These are phyloP conservation scores for Erigeron philadelphicus DNA, from an alignment of 140 eudicot genomes.

Conservation along the genomic window DNA sequence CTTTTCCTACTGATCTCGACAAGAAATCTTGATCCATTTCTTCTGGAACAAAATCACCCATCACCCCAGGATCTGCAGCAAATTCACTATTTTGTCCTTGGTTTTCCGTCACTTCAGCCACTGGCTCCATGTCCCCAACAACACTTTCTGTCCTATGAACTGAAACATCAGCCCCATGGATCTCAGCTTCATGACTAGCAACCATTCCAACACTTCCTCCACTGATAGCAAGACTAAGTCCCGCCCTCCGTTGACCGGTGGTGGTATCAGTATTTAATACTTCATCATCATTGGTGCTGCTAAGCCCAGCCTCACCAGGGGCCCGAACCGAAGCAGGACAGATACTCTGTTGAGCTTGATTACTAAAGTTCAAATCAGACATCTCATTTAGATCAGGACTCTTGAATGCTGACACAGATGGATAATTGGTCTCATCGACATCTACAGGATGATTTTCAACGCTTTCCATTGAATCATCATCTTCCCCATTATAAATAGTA, in stretches of 20 bases:
- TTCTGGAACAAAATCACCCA: constrained; percentile 44
- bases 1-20: constrained; percentile 37
- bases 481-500: constrained; percentile 45
- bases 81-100: constrained; percentile 76
- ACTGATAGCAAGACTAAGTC: constrained; percentile 63
- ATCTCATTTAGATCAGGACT: constrained; percentile 47
- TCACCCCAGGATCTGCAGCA: constrained; percentile 10
- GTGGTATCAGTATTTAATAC: constrained; percentile 60
- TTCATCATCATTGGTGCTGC: constrained; percentile 81
- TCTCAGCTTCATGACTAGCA: constrained; percentile 94
- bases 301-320: constrained; percentile 62
- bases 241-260: constrained; percentile 53
- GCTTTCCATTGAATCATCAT: constrained; percentile 34
- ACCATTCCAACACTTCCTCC: constrained; percentile 93
- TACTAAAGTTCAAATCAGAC: constrained; percentile 68
- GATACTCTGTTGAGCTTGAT: constrained; percentile 68
- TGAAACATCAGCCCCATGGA: constrained; percentile 66
- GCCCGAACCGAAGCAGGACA: constrained; percentile 49
- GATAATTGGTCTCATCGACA: constrained; percentile 52
- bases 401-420: constrained; percentile 38
- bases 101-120: constrained; percentile 63
- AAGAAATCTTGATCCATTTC: constrained; percentile 52
- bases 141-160: constrained; percentile 63
- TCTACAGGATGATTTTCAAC: constrained; percentile 87
- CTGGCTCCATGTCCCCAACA: constrained; percentile 70